Conservation (phyloP, 306 rosid species). For the Corylus heterophylla region DNA sequence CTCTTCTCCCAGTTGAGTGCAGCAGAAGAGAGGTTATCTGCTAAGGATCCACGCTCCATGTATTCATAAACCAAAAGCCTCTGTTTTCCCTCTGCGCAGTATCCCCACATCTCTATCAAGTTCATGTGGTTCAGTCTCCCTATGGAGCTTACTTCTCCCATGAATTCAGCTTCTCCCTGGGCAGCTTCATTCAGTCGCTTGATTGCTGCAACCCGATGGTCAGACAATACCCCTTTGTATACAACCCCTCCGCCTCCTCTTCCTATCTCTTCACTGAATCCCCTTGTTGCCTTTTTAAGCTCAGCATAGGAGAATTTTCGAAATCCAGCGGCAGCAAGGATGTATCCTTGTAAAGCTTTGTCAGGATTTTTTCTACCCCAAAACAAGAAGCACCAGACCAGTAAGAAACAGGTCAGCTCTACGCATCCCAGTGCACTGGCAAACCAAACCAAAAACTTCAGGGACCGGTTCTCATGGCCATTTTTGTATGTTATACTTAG, state of each 20-base stretch:
- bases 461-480: not conserved
- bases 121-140: too few relatives aligned
- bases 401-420: slow-evolving; percentile 25
- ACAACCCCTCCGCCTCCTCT: slow-evolving; percentile 44
- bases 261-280: slow-evolving; percentile 56
- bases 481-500: slow-evolving; percentile 8
- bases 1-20: slow-evolving; percentile 29
- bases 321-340: slow-evolving; percentile 47
- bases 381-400: slow-evolving; percentile 16
- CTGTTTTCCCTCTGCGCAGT: too few relatives aligned
- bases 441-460: slow-evolving; percentile 21
- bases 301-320: slow-evolving; percentile 46
- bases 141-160: too few relatives aligned
- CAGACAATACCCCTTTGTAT: too few relatives aligned
- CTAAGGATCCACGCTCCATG: too few relatives aligned
- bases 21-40: slow-evolving; percentile 6
- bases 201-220: too few relatives aligned
- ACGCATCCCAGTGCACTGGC: slow-evolving; percentile 27
- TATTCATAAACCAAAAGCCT: too few relatives aligned
- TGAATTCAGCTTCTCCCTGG: too few relatives aligned
- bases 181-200: too few relatives aligned
- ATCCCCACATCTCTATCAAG: too few relatives aligned
- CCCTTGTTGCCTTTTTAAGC: slow-evolving; percentile 44
- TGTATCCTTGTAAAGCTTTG: slow-evolving; percentile 15
- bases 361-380: not conserved